These are phyloP conservation scores for Oryza australiensis DNA, from an alignment of 176 grass and related monocot genomes.

Conservation along the genomic window DNA sequence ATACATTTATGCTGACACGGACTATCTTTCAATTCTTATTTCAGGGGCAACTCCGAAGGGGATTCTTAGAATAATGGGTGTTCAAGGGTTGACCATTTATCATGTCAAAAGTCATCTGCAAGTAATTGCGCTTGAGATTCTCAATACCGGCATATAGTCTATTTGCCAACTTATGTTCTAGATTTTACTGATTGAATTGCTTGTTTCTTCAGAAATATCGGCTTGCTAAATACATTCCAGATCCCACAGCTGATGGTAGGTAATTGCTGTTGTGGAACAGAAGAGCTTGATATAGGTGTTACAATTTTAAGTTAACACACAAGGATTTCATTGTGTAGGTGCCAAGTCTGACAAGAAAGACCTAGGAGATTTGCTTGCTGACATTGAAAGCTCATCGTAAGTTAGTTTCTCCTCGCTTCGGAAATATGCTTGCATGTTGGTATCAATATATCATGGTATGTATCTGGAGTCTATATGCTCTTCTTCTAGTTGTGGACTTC, in stretches of 20 bases:
- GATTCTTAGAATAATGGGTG: slow-evolving; percentile 48
- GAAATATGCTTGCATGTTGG: neutral
- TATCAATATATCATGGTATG: too few relatives aligned
- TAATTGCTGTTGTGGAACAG: neutral
- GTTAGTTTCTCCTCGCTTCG: slow-evolving; percentile 26
- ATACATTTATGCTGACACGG: neutral
- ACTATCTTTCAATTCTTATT: neutral
- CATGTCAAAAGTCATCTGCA: slow-evolving; percentile 56
- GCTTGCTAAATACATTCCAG: slow-evolving; percentile 49
- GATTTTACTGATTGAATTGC: slow-evolving; percentile 1
- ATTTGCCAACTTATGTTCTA: neutral
- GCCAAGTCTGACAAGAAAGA: slow-evolving; percentile 55
- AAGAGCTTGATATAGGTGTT: neutral
- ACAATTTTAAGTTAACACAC: slow-evolving; percentile 1
- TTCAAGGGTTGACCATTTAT: slow-evolving; percentile 47
- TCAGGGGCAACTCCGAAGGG: slow-evolving; percentile 55
- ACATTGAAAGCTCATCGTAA: slow-evolving; percentile 59
- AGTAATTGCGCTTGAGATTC: slow-evolving; percentile 11
- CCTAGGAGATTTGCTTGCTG: slow-evolving; percentile 41
- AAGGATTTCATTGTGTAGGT: slow-evolving; percentile 39
- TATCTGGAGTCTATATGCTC: neutral
- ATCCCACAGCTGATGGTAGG: slow-evolving; percentile 44
- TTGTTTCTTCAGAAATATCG: slow-evolving; percentile 51
- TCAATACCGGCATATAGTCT: neutral
- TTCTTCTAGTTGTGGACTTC: neutral